Percentiles rank a stretch among this genome's conserved stretches.
These are phyloP conservation scores for Lactarius indigo DNA, from an alignment of 768 basidiomycete genomes.

Conservation along the genomic window DNA sequence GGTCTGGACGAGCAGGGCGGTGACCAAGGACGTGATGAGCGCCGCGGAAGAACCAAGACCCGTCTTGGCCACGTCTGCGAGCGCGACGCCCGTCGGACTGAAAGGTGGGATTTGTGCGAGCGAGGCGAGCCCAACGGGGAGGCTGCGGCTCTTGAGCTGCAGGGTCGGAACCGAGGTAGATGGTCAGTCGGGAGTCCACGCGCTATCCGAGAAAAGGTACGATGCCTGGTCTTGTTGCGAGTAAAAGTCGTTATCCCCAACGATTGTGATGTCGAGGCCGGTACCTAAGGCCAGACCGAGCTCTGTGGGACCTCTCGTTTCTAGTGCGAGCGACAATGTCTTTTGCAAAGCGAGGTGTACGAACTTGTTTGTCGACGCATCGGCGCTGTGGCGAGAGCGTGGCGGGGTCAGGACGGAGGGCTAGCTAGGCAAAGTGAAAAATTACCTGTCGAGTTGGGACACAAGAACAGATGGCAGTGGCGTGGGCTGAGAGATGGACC, in stretches of 20 bases:
- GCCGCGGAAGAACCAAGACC: slow-evolving; percentile 97
- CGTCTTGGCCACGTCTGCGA: slow-evolving; percentile 93
- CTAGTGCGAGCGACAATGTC: slow-evolving; percentile 63
- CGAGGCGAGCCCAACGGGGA: slow-evolving; percentile 61
- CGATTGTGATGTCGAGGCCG: slow-evolving; percentile 75
- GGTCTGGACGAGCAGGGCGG: slow-evolving; percentile 78
- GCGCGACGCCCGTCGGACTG: slow-evolving; percentile 57
- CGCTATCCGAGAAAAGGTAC: slow-evolving; percentile 8
- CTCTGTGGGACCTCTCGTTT: slow-evolving; percentile 47
- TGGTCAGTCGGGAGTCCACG: neutral
- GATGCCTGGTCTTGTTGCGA: slow-evolving; percentile 84
- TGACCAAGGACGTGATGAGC: slow-evolving; percentile 91
- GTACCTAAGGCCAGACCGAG: slow-evolving; percentile 42
- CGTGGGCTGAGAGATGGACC: slow-evolving; percentile 38
- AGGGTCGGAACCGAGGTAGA: slow-evolving; percentile 1
- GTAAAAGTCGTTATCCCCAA: slow-evolving; percentile 97
- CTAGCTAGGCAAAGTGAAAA: neutral
- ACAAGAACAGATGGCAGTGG: slow-evolving; percentile 26
- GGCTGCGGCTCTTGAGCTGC: slow-evolving; percentile 59
- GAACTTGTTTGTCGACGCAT: slow-evolving; percentile 73
- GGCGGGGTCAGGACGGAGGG: neutral
- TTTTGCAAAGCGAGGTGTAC: slow-evolving; percentile 85
- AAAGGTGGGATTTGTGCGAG: slow-evolving; percentile 75
- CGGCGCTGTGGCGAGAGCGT: slow-evolving; percentile 14
- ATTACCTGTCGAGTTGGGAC: slow-evolving; percentile 30